Percentiles rank a stretch among this genome's conserved stretches.
phyloP scores from a whole-genome alignment of 2,329 filamentous ascomycete genomes.

The Tolypocladium album region DNA sequence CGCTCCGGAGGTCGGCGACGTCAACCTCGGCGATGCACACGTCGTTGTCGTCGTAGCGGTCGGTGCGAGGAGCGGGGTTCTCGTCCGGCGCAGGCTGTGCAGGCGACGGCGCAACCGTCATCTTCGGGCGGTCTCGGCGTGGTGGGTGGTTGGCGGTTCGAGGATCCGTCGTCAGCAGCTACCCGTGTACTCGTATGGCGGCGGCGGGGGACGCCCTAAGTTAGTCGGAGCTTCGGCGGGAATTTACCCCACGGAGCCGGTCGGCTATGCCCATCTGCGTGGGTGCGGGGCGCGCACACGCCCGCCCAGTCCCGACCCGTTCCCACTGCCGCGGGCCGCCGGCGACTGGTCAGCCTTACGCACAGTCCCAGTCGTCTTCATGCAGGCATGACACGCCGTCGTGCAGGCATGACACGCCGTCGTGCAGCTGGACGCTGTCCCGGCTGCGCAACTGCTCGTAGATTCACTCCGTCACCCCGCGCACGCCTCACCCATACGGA shows the following conservation, averaged over 20 bases:
- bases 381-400: no score
- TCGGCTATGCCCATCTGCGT: neutral
- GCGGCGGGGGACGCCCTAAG: no score
- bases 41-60: constrained; percentile 1
- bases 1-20: constrained; percentile 8
- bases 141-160: neutral
- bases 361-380: no score
- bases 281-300: neutral
- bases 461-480: no score
- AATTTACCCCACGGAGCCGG: neutral
- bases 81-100: neutral
- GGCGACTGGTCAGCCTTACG: neutral
- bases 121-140: neutral
- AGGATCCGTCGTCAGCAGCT: neutral
- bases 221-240: neutral
- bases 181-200: no score
- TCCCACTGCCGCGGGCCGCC: neutral
- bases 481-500: neutral
- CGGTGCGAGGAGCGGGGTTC: neutral
- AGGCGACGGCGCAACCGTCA: neutral
- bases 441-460: no score
- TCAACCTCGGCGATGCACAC: constrained; percentile 14
- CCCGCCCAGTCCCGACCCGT: neutral
- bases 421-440: no score
- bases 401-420: no score